Evolutionary conservation across 2,329 filamentous ascomycete genomes (phyloP).

Genomic region (Chrysoporthe puriensis): DNA sequence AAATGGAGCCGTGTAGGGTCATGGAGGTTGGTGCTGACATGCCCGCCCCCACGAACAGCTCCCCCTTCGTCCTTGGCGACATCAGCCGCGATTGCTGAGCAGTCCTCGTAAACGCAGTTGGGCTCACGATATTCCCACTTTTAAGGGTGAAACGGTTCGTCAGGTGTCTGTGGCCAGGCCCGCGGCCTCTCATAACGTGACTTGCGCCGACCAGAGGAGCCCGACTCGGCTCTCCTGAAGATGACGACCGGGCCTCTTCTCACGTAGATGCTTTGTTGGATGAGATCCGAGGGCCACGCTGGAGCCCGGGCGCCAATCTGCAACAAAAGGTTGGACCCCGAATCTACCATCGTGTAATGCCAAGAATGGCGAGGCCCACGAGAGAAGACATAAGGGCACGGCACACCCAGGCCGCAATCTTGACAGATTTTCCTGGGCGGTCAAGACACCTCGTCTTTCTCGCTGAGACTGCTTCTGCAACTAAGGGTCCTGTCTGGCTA

Average conservation of each 20-base stretch:
- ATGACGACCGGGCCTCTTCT: neutral
- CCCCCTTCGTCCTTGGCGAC: neutral
- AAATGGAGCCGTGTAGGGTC: neutral
- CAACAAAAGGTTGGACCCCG: neutral
- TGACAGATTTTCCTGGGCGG: neutral
- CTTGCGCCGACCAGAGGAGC: neutral
- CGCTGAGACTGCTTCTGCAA: neutral
- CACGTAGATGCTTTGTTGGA: neutral
- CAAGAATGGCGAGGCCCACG: neutral
- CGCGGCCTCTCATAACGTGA: neutral
- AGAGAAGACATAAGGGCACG: neutral
- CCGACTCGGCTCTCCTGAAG: neutral
- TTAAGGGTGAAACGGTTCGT: neutral
- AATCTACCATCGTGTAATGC: neutral
- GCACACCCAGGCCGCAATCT: neutral
- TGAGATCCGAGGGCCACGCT: neutral
- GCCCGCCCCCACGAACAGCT: neutral
- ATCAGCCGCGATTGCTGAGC: slow-evolving; percentile 1
- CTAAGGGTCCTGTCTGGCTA: neutral
- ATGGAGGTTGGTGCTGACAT: neutral
- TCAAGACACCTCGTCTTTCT: neutral
- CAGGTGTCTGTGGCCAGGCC: neutral
- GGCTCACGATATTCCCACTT: neutral
- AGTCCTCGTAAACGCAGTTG: neutral
- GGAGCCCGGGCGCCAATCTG: neutral